These are phyloP conservation scores for Carex parvula DNA, from an alignment of 176 grass and related monocot genomes.

Conservation along the genomic window DNA sequence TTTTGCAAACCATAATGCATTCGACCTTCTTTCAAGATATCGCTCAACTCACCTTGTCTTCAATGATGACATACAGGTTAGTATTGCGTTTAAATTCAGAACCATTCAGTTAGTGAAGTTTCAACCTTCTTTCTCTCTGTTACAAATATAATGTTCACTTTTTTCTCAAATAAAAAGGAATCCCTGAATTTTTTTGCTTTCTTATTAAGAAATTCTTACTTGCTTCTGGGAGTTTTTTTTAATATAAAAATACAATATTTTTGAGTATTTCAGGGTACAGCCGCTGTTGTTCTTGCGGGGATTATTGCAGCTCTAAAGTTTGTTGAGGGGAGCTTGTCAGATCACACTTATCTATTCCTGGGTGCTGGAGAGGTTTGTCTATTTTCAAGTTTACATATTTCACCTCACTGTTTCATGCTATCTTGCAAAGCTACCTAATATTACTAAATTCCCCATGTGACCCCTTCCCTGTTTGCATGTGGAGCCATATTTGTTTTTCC, in stretches of 20 bases:
- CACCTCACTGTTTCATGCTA: background rate
- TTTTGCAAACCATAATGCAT: slow-evolving; percentile 90
- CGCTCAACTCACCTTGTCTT: slow-evolving; percentile 75
- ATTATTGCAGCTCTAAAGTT: slow-evolving; percentile 65
- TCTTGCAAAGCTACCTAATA: too few relatives aligned
- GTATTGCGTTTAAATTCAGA: background rate
- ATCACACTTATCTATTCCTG: slow-evolving; percentile 85
- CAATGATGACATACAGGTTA: slow-evolving; percentile 98
- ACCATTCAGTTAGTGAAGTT: background rate
- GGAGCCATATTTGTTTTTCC: background rate
- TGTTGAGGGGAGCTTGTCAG: slow-evolving; percentile 56
- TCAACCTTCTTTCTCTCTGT: background rate
- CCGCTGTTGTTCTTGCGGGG: slow-evolving; percentile 79
- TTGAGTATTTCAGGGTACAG: slow-evolving; percentile 56
- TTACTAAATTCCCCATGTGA: background rate
- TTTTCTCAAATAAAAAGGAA: background rate
- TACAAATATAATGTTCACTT: background rate
- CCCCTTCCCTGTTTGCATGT: background rate
- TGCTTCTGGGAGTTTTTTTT: background rate
- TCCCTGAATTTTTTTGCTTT: background rate
- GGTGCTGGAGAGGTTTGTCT: slow-evolving; percentile 80
- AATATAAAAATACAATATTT: slow-evolving; percentile 3
- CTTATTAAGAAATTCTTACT: background rate
- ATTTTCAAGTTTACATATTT: background rate
- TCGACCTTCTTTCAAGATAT: slow-evolving; percentile 86